phyloP scores from a whole-genome alignment of 1,284 basidiomycete species.

The Tilletia setariae region DNA sequence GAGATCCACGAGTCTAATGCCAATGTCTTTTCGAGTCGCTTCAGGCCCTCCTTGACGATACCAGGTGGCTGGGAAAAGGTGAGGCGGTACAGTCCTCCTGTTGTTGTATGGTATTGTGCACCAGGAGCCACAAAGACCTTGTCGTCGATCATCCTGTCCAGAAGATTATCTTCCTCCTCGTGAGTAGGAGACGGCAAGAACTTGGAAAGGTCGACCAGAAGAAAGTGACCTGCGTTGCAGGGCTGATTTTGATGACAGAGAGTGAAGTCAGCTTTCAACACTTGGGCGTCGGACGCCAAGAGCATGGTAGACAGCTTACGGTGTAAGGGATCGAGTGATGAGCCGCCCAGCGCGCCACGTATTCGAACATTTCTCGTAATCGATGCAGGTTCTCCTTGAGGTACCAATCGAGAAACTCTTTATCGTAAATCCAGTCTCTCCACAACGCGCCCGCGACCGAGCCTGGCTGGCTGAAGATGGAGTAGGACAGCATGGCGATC shows the following conservation, averaged over 20 bases:
- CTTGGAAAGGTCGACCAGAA: slow-evolving; percentile 29
- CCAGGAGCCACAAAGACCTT: slow-evolving; percentile 37
- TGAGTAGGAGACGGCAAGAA: slow-evolving; percentile 16
- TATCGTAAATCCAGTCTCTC: slow-evolving; percentile 29
- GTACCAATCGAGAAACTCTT: slow-evolving; percentile 32
- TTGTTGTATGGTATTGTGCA: slow-evolving; percentile 35
- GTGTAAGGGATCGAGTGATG: slow-evolving; percentile 30
- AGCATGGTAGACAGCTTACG: too few species aligned
- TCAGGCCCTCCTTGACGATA: slow-evolving; percentile 30
- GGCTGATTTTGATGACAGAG: slow-evolving; percentile 9
- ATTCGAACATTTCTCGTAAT: slow-evolving; percentile 24
- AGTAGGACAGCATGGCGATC: slow-evolving; percentile 26
- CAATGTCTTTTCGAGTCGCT: slow-evolving; percentile 27
- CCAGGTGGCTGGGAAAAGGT: slow-evolving; percentile 28
- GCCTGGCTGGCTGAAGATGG: slow-evolving; percentile 27
- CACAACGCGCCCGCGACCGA: slow-evolving; percentile 30
- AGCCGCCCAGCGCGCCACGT: slow-evolving; percentile 23
- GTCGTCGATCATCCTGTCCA: slow-evolving; percentile 24
- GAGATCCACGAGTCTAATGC: slow-evolving; percentile 19
- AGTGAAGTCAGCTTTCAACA: too few species aligned
- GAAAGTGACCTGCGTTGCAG: slow-evolving; percentile 36
- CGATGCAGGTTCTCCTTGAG: slow-evolving; percentile 34
- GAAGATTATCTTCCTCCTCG: slow-evolving; percentile 25
- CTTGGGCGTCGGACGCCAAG: too few species aligned
- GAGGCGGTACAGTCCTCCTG: slow-evolving; percentile 22